Percentiles rank a stretch among this genome's conserved stretches.
Conservation (phyloP, 345 rosid genomes). For the Firmiana major region DNA sequence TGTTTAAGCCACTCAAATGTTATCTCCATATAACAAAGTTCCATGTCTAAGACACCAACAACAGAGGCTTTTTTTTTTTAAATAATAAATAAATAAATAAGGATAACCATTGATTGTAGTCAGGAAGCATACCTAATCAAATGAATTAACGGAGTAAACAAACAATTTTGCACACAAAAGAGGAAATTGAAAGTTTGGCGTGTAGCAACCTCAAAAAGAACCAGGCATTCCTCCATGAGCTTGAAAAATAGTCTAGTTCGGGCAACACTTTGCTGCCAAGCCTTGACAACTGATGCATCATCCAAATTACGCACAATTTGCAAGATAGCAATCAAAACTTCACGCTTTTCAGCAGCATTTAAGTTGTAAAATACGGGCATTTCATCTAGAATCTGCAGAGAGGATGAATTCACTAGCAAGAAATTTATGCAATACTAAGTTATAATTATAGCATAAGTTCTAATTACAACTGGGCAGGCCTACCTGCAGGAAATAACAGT, state of each 20-base stretch:
- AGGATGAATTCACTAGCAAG: slow-evolving; percentile 20
- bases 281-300: slow-evolving; percentile 84
- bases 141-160: not conserved
- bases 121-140: not conserved
- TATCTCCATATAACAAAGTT: not conserved
- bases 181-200: slow-evolving; percentile 16
- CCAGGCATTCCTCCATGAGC: slow-evolving; percentile 93
- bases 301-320: slow-evolving; percentile 96
- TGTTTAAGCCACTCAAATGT: not conserved
- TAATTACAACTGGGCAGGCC: not conserved
- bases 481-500: not conserved
- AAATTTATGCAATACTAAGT: not conserved
- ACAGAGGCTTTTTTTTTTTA: not conserved
- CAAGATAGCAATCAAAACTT: slow-evolving; percentile 82
- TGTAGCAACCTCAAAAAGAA: slow-evolving; percentile 81
- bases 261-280: slow-evolving; percentile 99
- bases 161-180: not conserved
- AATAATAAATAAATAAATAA: no score
- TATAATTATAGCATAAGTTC: not conserved
- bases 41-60: not conserved
- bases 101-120: not conserved
- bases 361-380: slow-evolving; percentile 98
- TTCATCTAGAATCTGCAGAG: slow-evolving; percentile 93
- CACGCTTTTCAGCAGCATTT: slow-evolving; percentile 94
- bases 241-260: slow-evolving; percentile 96